Conservation (phyloP, 805 yeast genomes). For the Nakazawaea pomicola region DNA sequence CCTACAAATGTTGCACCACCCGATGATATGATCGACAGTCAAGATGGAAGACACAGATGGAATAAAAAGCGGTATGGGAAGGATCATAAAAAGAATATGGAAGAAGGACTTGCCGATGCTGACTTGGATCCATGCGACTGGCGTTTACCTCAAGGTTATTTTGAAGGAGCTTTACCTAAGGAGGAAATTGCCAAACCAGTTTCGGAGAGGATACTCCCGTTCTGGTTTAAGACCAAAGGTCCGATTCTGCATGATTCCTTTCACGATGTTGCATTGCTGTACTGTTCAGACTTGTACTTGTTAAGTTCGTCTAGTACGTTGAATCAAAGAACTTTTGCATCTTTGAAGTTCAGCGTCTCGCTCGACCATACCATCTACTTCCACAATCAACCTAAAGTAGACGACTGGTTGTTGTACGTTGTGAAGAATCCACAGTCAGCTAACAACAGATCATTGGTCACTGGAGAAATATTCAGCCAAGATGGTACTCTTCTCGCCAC, state of each 20-base stretch:
- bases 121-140: slow-evolving; percentile 28
- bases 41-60: slow-evolving; percentile 24
- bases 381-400: slow-evolving; percentile 45
- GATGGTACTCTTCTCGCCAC: slow-evolving; percentile 53
- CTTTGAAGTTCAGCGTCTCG: slow-evolving; percentile 50
- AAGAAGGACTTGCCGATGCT: slow-evolving; percentile 19
- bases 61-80: slow-evolving; percentile 18
- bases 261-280: slow-evolving; percentile 54
- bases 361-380: slow-evolving; percentile 66
- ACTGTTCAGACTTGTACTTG: slow-evolving; percentile 53
- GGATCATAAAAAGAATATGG: slow-evolving; percentile 19
- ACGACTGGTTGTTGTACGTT: slow-evolving; percentile 48
- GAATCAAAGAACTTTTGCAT: slow-evolving; percentile 39
- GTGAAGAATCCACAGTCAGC: slow-evolving; percentile 44
- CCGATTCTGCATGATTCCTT: slow-evolving; percentile 24
- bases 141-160: slow-evolving; percentile 27
- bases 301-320: slow-evolving; percentile 48
- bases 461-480: slow-evolving; percentile 50
- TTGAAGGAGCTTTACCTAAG: slow-evolving; percentile 18
- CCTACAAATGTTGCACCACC: slow-evolving; percentile 25
- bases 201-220: not conserved
- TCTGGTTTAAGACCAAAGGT: slow-evolving; percentile 10
- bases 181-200: slow-evolving; percentile 1
- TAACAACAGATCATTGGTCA: slow-evolving; percentile 49
- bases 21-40: slow-evolving; percentile 24